Conservation (phyloP, 1,284 basidiomycete species). For the Schizophyllum commune region DNA sequence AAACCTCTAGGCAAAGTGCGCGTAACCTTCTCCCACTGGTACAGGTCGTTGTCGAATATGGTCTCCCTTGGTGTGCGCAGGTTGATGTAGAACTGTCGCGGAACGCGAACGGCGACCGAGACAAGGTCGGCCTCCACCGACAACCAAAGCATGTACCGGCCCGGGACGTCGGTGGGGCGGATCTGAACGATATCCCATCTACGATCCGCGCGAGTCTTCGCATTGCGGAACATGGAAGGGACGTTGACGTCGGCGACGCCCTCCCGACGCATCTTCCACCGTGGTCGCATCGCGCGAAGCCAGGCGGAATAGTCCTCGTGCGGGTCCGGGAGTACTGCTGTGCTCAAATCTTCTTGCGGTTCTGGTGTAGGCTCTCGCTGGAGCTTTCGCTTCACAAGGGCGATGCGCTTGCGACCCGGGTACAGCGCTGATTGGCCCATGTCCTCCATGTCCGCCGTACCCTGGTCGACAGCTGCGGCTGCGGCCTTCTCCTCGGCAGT, state of each 20-base stretch:
- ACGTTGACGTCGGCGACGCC: conserved; percentile 28
- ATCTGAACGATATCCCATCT: conserved; percentile 96
- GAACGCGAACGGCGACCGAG: conserved; percentile 76
- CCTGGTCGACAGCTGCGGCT: conserved; percentile 22
- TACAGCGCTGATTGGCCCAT: conserved; percentile 28
- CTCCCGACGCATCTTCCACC: conserved; percentile 68
- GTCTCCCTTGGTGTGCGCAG: conserved; percentile 62
- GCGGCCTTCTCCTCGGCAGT: conserved; percentile 23
- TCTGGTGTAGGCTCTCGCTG: conserved; percentile 35
- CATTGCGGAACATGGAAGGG: conserved; percentile 77
- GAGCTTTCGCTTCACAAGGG: conserved; percentile 47
- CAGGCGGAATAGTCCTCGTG: conserved; percentile 69
- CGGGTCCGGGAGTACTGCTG: conserved; percentile 46
- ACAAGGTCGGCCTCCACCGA: conserved; percentile 78
- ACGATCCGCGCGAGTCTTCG: conserved; percentile 57
- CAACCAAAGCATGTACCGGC: conserved; percentile 89
- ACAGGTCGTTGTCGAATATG: conserved; percentile 65
- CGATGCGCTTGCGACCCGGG: conserved; percentile 36
- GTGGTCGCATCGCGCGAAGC: conserved; percentile 72
- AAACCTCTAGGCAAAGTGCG: conserved; percentile 79
- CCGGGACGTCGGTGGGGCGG: conserved; percentile 67
- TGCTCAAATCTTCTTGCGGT: conserved; percentile 23
- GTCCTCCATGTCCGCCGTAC: conserved; percentile 58
- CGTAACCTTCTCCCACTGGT: conserved; percentile 68
- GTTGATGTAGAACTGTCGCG: conserved; percentile 91